Conservation (phyloP, 2,329 filamentous ascomycete species). For the Cordyceps pruinosa region DNA sequence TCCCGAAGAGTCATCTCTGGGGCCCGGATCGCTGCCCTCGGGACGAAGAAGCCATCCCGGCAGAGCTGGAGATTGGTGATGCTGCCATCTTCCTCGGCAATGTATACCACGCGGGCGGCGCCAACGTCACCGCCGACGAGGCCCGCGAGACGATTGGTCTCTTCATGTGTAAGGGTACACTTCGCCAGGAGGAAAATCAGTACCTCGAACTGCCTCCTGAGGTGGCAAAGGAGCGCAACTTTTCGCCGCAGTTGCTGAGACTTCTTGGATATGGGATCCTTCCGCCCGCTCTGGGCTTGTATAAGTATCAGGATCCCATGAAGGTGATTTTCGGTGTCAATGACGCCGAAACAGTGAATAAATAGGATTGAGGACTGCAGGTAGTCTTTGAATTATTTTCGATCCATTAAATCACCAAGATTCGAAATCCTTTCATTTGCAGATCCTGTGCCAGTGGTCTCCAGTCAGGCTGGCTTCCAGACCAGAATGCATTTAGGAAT, state of each 20-base stretch:
- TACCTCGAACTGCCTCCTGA: conserved; percentile 25
- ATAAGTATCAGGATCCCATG: conserved; percentile 32
- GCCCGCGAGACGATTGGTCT: conserved; percentile 27
- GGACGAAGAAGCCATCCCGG: conserved; percentile 31
- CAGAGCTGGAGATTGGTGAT: conserved; percentile 34
- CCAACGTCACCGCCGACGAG: conserved; percentile 27
- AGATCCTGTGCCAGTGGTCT: conserved; percentile 18
- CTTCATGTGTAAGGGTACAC: conserved; percentile 27
- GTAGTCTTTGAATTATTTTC: neutral
- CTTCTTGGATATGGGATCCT: conserved; percentile 28
- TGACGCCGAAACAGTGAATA: conserved; percentile 28
- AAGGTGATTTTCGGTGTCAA: conserved; percentile 28
- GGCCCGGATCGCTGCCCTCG: conserved; percentile 29
- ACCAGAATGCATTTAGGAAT: conserved; percentile 23
- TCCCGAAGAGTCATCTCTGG: conserved; percentile 35
- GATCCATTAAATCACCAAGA: conserved; percentile 17
- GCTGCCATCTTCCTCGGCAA: conserved; percentile 33
- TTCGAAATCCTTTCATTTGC: conserved; percentile 19
- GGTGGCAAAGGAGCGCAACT: conserved; percentile 22
- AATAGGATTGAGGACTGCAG: neutral
- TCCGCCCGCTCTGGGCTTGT: conserved; percentile 28
- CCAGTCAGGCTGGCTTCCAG: conserved; percentile 20
- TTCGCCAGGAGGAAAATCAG: conserved; percentile 30
- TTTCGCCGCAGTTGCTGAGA: conserved; percentile 26
- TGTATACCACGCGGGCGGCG: conserved; percentile 34